Evolutionary conservation across 257 asterid genomes (phyloP).

Genomic region (Cinchona pubescens): DNA sequence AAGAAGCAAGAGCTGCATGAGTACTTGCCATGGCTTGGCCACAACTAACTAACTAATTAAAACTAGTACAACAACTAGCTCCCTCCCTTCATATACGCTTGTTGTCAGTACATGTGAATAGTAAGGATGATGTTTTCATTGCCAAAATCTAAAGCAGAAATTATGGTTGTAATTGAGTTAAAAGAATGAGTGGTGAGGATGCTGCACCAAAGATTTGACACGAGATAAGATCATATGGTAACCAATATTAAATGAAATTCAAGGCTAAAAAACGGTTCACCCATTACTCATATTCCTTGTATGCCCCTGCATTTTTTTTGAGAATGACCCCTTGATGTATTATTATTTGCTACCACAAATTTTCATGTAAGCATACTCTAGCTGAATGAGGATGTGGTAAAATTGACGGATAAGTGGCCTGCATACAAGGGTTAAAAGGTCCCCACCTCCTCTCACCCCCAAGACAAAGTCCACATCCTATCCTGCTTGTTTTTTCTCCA

Average conservation of each 20-base stretch:
- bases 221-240: slow-evolving; percentile 60
- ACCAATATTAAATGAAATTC: too few species aligned
- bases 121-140: too few species aligned
- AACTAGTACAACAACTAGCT: slow-evolving; percentile 16
- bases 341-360: not conserved
- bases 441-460: not conserved
- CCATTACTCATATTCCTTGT: slow-evolving; percentile 13
- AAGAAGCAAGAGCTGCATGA: slow-evolving; percentile 85
- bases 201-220: slow-evolving; percentile 31
- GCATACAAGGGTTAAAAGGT: slow-evolving; percentile 6
- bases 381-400: not conserved
- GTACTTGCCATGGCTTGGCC: slow-evolving; percentile 70
- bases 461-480: not conserved
- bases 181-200: slow-evolving; percentile 58
- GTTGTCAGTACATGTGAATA: too few species aligned
- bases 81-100: slow-evolving; percentile 16
- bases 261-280: slow-evolving; percentile 43
- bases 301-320: slow-evolving; percentile 11
- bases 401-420: slow-evolving; percentile 9
- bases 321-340: not conserved
- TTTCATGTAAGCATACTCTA: not conserved
- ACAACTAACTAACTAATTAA: slow-evolving; percentile 25
- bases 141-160: slow-evolving; percentile 22
- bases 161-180: slow-evolving; percentile 42
- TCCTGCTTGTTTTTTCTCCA: not conserved